phyloP scores from a whole-genome alignment of 257 asterid species.

The Nicotiana knightiana region DNA sequence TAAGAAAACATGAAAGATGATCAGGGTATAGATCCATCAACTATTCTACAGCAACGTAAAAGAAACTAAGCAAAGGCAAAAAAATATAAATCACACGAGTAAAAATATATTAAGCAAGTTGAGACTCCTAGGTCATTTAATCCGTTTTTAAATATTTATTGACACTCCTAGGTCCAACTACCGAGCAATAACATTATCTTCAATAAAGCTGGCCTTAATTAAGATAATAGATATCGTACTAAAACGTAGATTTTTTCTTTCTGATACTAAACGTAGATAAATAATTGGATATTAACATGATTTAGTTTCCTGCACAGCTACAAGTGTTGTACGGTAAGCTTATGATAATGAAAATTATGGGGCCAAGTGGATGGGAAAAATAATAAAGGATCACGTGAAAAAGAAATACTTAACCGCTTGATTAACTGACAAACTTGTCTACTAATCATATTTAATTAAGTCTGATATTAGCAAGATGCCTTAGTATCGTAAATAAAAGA shows the following conservation, averaged over 20 bases:
- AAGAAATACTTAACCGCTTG: constrained; percentile 25
- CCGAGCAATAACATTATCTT: constrained; percentile 1
- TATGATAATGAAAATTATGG: constrained; percentile 20
- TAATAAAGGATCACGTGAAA: constrained; percentile 25
- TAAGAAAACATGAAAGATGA: too few species aligned
- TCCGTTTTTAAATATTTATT: too few species aligned
- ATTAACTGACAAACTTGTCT: constrained; percentile 43
- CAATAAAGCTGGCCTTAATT: neutral
- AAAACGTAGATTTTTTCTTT: neutral
- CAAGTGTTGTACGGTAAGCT: constrained; percentile 36
- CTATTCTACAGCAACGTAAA: too few species aligned
- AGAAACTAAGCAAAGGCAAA: too few species aligned
- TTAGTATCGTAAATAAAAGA: constrained; percentile 14
- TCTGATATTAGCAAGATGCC: constrained; percentile 14
- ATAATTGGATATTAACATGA: neutral
- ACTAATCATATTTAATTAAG: constrained; percentile 18
- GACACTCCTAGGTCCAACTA: neutral
- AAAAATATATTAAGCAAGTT: too few species aligned
- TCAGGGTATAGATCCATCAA: too few species aligned
- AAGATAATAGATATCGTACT: constrained; percentile 4
- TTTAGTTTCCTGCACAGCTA: constrained; percentile 25
- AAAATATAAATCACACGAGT: too few species aligned
- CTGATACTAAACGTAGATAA: neutral
- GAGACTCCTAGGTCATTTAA: too few species aligned
- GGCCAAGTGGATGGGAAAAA: constrained; percentile 24